Conservation (phyloP, 2,329 filamentous ascomycete genomes). For the Diaporthe citri region DNA sequence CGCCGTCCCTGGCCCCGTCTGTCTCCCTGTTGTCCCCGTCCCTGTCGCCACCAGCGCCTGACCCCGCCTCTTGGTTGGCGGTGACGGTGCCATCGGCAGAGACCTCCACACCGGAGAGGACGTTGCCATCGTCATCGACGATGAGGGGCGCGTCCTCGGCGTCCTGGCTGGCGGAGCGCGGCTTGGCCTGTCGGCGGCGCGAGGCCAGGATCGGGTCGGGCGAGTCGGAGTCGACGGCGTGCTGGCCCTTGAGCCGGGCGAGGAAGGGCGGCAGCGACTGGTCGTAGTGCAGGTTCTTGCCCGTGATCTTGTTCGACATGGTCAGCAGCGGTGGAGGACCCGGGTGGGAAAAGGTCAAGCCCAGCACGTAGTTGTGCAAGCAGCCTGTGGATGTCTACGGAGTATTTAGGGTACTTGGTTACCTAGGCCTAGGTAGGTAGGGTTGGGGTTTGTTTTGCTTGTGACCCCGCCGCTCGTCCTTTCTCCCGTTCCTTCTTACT, state of each 20-base stretch:
- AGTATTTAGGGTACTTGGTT: neutral
- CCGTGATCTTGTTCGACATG: constrained; percentile 73
- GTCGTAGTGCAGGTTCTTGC: constrained; percentile 79
- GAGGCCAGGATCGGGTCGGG: constrained; percentile 66
- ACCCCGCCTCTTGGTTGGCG: constrained; percentile 31
- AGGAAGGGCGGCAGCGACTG: constrained; percentile 71
- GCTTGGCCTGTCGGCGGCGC: constrained; percentile 63
- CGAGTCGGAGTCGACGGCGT: constrained; percentile 59
- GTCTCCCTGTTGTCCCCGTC: constrained; percentile 52
- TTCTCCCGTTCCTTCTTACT: neutral
- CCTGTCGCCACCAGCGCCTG: constrained; percentile 46
- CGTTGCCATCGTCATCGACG: constrained; percentile 79
- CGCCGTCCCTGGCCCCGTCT: constrained; percentile 46
- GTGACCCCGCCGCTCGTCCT: neutral
- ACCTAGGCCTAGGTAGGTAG: neutral
- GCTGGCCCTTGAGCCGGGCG: constrained; percentile 66
- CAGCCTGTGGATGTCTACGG: neutral
- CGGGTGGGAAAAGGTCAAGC: neutral
- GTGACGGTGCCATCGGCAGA: constrained; percentile 58
- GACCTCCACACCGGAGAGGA: constrained; percentile 57
- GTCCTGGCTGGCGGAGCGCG: constrained; percentile 73
- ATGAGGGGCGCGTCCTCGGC: constrained; percentile 83
- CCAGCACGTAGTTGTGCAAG: neutral
- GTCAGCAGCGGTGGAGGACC: constrained; percentile 25
- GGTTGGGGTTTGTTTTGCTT: neutral